Evolutionary conservation across 139 green algal species (phyloP), one percentile per base, ranked within the genome.

Genomic region (Protoeuglena noctilucae): DNA sequence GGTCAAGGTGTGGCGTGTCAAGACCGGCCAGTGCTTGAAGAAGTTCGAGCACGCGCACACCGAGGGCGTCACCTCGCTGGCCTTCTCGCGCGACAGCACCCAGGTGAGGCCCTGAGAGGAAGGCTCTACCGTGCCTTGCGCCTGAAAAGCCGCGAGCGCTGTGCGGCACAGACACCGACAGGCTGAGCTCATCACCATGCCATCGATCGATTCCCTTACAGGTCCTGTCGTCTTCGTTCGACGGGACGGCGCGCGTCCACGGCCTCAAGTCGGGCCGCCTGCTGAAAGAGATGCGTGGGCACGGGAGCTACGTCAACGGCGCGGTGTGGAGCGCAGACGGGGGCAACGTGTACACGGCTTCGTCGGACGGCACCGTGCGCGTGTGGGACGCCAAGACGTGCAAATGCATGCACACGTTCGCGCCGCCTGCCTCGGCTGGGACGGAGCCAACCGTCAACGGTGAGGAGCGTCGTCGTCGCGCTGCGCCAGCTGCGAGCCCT

Each of bases 251-350:
- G 27, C 63, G 82, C 19, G 74, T 97, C 53, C 90, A 97, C 62
- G 90, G 90, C 27, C 74, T 98, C 28, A 96, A 96, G 75, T 89
- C 76, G 19, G 90, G 90, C 28, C 89, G 86, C 56, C 84, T 93
- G 73, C 74, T 98, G 21, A 96, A 94, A 69, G 90, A 98, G 71
- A 88, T 96, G 61, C 60, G 90, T 0, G 90, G 90, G 3, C 88
- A 96, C 71, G 88, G 71, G 14, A 87, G 72, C 18, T 98, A 88
- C 63, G 88, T 97, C 9, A 93, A 95, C 58, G 58, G 77, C 53
- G 88, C 79, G 0, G 63, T 78, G 14, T 96, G 81, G 66, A 76
- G 61, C 21, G 54, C 63, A 1, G 84, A 96, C 55, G 87, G 82
- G 46, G 63, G 53, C 14, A 73, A 80, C 63, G 66, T 95, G 28